Conservation (phyloP, 768 basidiomycete species). For the Leucosporidium creatinivorum region DNA sequence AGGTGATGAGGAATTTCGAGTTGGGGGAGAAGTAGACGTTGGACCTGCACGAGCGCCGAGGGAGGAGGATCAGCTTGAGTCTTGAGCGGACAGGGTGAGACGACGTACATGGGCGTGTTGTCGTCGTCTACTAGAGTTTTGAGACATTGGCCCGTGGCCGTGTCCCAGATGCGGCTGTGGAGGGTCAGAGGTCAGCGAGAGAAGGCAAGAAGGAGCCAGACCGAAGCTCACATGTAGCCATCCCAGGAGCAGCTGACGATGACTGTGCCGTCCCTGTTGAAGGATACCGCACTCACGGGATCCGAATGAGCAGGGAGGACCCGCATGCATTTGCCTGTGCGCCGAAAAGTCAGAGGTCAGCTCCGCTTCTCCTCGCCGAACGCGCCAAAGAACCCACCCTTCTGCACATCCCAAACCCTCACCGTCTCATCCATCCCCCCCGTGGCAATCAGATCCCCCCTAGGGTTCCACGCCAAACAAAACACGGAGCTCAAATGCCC, state of each 20-base stretch:
- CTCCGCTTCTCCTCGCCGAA: background rate
- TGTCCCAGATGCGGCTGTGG: conserved; percentile 89
- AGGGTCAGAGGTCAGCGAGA: conserved; percentile 10
- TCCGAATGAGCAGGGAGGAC: conserved; percentile 93
- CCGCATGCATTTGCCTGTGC: conserved; percentile 69
- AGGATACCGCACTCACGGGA: conserved; percentile 87
- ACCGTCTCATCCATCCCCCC: conserved; percentile 95
- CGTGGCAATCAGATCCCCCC: conserved; percentile 81
- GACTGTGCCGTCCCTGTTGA: conserved; percentile 90
- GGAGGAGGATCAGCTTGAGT: background rate
- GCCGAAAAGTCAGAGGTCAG: background rate
- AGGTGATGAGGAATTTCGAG: conserved; percentile 76
- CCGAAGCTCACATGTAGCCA: conserved; percentile 71
- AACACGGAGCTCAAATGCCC: conserved; percentile 94
- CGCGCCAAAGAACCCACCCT: conserved; percentile 51
- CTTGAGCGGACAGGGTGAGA: conserved; percentile 3
- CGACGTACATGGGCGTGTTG: conserved; percentile 65
- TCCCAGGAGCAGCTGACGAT: conserved; percentile 95
- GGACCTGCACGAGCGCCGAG: conserved; percentile 47
- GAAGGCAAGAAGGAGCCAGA: background rate
- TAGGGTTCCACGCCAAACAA: conserved; percentile 83
- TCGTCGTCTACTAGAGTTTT: conserved; percentile 96
- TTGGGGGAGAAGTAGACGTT: conserved; percentile 89
- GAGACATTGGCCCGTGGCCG: conserved; percentile 91
- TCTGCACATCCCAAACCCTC: conserved; percentile 88